Conservation (phyloP, 352 stramenopile genomes). For the Thalassiosira allenii region DNA sequence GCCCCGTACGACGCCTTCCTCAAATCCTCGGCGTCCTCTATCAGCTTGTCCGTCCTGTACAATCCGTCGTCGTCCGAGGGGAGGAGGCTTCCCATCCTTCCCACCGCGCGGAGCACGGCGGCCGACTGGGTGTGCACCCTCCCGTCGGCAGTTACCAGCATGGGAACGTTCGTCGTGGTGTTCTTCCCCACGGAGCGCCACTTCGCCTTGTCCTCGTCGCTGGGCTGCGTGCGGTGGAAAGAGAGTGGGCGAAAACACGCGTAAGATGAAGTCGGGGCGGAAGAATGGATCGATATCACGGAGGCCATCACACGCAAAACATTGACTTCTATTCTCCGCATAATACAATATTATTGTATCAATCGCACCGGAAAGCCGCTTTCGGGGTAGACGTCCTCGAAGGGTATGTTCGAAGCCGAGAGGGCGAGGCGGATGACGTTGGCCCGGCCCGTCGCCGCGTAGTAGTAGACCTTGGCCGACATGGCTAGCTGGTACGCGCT, state of each 20-base stretch:
- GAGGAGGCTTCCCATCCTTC: constrained; percentile 27
- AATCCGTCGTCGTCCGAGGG: constrained; percentile 14
- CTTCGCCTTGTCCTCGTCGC: constrained; percentile 9
- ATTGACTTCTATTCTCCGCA: too few relatives aligned
- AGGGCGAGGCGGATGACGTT: constrained; percentile 44
- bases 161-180: constrained; percentile 45
- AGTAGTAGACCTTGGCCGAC: constrained; percentile 41
- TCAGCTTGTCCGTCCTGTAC: constrained; percentile 40
- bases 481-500: too few relatives aligned
- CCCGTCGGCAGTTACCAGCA: constrained; percentile 27
- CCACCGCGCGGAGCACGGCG: constrained; percentile 28
- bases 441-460: constrained; percentile 29
- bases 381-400: constrained; percentile 31
- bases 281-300: too few relatives aligned
- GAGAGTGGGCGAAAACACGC: neutral
- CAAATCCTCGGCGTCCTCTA: constrained; percentile 39
- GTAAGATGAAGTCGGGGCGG: neutral
- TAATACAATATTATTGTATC: too few relatives aligned
- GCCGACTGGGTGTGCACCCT: constrained; percentile 38
- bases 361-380: constrained; percentile 18
- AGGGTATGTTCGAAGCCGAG: constrained; percentile 31
- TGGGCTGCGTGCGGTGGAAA: neutral
- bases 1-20: constrained; percentile 25
- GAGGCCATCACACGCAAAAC: too few relatives aligned
- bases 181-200: constrained; percentile 37